Evolutionary conservation across 257 asterid species (phyloP), one percentile per base, ranked within the genome.

Genomic region (Eucommia ulmoides): DNA sequence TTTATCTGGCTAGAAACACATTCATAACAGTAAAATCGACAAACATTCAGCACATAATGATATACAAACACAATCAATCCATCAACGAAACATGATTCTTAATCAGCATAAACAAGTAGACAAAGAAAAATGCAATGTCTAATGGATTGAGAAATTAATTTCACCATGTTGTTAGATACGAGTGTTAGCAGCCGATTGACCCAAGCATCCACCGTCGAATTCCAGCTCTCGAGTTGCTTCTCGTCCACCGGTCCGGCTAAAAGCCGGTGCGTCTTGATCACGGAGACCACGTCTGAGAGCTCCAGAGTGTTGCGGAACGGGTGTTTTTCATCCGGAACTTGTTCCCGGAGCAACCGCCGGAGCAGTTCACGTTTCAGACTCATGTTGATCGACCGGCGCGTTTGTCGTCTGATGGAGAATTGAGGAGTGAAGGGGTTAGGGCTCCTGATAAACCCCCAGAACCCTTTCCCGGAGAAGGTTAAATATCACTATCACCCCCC

Each of bases 201-300:
- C 98, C 98, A 89, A 12, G 81, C 73, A 67, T 89, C 98, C 0
- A 85, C 80, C 0, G 84, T 69, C 0, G 82, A 60, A 54, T 77
- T 85, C 98, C 93, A 85, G 29, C 64, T 59, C 1, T 77, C 86
- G 6, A 55, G 51, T 45, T 69, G 42, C 29, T 78, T 77, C 52
- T 62, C 67, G 9, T 72, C 56, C 19, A 48, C 22, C 3, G 54
- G 59, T 15, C 73, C 42, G 16, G 78, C 71, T 33, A 89, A 66
- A 66, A 89, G 70, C 14, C 68, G 72, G 22, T 71, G 86, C 52
- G 80, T 69, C 64, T 76, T 71, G 42, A 83, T 51, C 8, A 73
- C 56, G 38, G 83, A 67, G 48, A 78, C 93, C 23, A 74, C 85
- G 65, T 62, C 55, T 1, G 79, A 71, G 41, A 89, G 82, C 69